phyloP scores from a whole-genome alignment of 1,284 basidiomycete genomes.

The Ganoderma lucidum region DNA sequence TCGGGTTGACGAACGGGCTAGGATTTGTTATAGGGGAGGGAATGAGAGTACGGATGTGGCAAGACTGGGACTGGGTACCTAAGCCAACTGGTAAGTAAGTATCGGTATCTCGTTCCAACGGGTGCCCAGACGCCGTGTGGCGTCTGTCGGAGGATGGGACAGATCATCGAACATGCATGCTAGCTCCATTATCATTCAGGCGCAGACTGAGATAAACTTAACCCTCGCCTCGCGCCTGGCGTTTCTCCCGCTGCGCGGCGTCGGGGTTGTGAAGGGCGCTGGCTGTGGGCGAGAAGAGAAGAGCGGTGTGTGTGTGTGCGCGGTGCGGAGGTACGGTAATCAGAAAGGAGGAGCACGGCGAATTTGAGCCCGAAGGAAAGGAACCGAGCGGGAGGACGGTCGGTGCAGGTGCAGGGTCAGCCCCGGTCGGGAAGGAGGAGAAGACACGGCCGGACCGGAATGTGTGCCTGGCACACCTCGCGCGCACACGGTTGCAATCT shows the following conservation, averaged over 20 bases:
- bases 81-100: background rate
- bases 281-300: background rate
- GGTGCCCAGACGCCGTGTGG: background rate
- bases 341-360: constrained; percentile 6
- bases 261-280: background rate
- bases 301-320: background rate
- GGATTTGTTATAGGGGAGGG: background rate
- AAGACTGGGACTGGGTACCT: background rate
- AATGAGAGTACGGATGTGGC: background rate
- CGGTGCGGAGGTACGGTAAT: constrained; percentile 2
- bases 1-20: background rate
- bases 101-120: background rate
- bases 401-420: constrained; percentile 17
- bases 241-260: background rate
- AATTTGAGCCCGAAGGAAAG: constrained; percentile 3
- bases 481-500: constrained; percentile 33
- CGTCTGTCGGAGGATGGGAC: constrained; percentile 10
- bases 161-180: constrained; percentile 1
- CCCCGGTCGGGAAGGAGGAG: constrained; percentile 8
- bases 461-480: constrained; percentile 30
- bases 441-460: constrained; percentile 14
- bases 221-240: constrained; percentile 5
- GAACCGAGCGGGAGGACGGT: background rate
- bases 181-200: constrained; percentile 13
- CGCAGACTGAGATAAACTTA: constrained; percentile 6